Evolutionary conservation across 2,329 filamentous ascomycete genomes (phyloP), one percentile per base, ranked within the genome.

Genomic region (Alternaria sp.): DNA sequence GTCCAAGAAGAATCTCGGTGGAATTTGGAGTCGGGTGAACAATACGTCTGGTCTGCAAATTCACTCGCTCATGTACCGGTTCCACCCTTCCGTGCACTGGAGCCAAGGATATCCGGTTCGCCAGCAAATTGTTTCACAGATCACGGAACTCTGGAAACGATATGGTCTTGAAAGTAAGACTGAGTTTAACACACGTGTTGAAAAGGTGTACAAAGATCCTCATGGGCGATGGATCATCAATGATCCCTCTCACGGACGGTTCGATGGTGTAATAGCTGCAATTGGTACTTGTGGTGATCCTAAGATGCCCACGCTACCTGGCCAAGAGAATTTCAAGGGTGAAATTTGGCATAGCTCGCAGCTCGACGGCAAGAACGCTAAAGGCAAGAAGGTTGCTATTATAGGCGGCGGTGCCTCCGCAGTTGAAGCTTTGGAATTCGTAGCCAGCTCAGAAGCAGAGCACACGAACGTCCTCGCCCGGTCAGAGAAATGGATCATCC

Each of bases 401-500:
- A 88, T 96, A 57, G 92, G 92, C 4, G 91, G 91, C 7, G 92
- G 92, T 2, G 92, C 92, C 14, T 92, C 89, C 54, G 92, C 92
- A 3, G 89, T 96, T 5, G 92, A 96, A 75, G 91, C 91, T 0
- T 83, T 96, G 26, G 92, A 96, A 72, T 96, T 92, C 68, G 91
- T 91, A 1, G 86, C 89, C 11, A 81, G 86, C 12, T 85, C 88
- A 42, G 84, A 88, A 4, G 92, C 91, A 0, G 81, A 82, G 7
- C 88, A 92, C 70, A 89, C 89, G 0, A 89, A 88, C 57, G 88
- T 96, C 30, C 84, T 96, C 9, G 88, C 92, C 0, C 85, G 92
- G 44, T 91, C 88, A 14, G 91, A 94, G 69, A 95, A 94, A 76
- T 94, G 91, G 92, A 92, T 95, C 63, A 94, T 94, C 53, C 92